Evolutionary conservation across 805 yeast species (phyloP).

Genomic region (Monosporozyma solicola): DNA sequence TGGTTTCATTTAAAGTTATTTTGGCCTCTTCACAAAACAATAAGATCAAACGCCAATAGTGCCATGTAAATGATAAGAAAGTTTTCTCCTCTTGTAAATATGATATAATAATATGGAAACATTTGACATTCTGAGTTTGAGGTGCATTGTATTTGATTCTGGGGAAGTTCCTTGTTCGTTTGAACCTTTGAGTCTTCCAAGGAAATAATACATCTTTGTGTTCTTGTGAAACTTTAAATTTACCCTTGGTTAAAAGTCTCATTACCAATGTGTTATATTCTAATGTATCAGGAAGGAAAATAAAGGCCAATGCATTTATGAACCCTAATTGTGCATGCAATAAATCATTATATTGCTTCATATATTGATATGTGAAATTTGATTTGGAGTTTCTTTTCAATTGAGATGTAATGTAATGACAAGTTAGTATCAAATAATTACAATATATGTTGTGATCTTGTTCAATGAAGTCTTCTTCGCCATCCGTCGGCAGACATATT

Average conservation of each 20-base stretch:
- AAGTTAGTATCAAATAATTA: conserved; percentile 20
- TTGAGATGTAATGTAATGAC: conserved; percentile 21
- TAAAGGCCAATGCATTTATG: conserved; percentile 24
- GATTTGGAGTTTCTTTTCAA: conserved; percentile 19
- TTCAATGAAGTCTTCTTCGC: conserved; percentile 19
- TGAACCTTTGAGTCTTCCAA: conserved; percentile 12
- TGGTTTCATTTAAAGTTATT: not conserved
- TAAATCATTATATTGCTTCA: conserved; percentile 4
- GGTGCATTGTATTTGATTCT: not conserved
- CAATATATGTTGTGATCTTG: conserved; percentile 18
- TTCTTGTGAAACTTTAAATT: not conserved
- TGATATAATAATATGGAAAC: conserved; percentile 23
- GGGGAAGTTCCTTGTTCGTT: not conserved
- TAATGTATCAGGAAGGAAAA: conserved; percentile 21
- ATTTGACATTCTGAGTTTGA: conserved; percentile 5
- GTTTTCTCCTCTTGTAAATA: conserved; percentile 23
- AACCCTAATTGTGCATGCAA: conserved; percentile 25
- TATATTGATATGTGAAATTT: not conserved
- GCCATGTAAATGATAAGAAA: conserved; percentile 26
- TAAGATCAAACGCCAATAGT: conserved; percentile 25
- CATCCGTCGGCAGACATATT: conserved; percentile 19
- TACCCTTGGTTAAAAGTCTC: not conserved
- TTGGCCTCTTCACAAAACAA: not conserved
- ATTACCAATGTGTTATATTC: conserved; percentile 15
- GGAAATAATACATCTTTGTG: conserved; percentile 8